Evolutionary conservation across 495 filamentous ascomycete species (phyloP).

Genomic region (Hamigera avellanea): DNA sequence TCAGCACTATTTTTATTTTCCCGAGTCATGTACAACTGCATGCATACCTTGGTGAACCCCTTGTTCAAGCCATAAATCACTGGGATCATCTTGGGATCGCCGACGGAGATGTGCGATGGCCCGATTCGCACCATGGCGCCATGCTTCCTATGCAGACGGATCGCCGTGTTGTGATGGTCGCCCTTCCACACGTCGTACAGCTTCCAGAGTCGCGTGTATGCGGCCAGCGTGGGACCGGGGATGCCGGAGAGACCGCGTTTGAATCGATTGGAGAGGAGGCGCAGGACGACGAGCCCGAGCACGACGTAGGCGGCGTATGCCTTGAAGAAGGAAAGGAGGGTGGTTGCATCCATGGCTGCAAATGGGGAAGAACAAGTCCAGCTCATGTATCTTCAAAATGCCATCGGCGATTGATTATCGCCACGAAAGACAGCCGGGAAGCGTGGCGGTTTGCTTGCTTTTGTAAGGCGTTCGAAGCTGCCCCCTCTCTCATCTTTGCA

Average conservation of each 20-base stretch:
- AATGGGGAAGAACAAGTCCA: no score
- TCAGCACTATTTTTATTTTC: not conserved
- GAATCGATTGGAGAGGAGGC: slow-evolving; percentile 6
- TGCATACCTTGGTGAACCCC: slow-evolving; percentile 25
- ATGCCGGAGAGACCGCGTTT: slow-evolving; percentile 10
- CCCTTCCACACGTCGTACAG: slow-evolving; percentile 22
- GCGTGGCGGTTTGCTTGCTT: no score
- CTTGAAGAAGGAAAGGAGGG: not conserved
- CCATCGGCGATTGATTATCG: no score
- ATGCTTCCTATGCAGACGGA: slow-evolving; percentile 27
- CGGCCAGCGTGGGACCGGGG: slow-evolving; percentile 23
- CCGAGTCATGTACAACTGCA: not conserved
- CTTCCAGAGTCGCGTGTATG: slow-evolving; percentile 25
- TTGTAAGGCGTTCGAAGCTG: no score
- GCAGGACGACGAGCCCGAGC: slow-evolving; percentile 1
- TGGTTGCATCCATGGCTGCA: no score
- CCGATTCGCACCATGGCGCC: slow-evolving; percentile 29
- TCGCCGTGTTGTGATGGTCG: slow-evolving; percentile 15
- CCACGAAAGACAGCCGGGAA: no score
- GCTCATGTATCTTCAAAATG: no score
- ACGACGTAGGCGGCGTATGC: slow-evolving; percentile 1
- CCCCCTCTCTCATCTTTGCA: no score
- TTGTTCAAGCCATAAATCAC: slow-evolving; percentile 28
- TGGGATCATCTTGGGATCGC: slow-evolving; percentile 22
- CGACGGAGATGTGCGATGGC: slow-evolving; percentile 25